Conservation (phyloP, 331 rosid species). For the Saraca asoca region DNA sequence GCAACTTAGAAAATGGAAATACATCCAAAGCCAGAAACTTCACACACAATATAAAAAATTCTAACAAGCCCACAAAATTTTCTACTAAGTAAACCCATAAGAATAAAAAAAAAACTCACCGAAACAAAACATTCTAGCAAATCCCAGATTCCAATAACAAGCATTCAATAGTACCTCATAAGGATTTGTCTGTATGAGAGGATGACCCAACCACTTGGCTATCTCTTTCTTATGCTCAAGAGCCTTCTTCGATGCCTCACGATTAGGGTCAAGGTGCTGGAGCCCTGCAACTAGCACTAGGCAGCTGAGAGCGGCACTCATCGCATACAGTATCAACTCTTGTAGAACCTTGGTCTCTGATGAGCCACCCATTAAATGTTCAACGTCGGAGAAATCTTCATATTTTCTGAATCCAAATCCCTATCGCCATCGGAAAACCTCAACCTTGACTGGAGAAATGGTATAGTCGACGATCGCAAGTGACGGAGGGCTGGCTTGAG, state of each 20-base stretch:
- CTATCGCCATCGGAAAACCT: conserved; percentile 51
- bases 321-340: conserved; percentile 77
- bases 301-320: conserved; percentile 90
- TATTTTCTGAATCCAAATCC: conserved; percentile 32
- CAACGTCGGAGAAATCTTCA: conserved; percentile 45
- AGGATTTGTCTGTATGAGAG: conserved; percentile 81
- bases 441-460: conserved; percentile 78
- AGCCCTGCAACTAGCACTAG: conserved; percentile 76
- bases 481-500: conserved; percentile 75
- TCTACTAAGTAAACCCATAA: too few species aligned
- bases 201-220: conserved; percentile 93
- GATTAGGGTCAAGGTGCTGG: conserved; percentile 88
- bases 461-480: conserved; percentile 77
- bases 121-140: background rate
- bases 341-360: conserved; percentile 75
- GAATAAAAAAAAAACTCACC: background rate
- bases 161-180: conserved; percentile 61
- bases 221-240: conserved; percentile 92
- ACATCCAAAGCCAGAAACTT: background rate
- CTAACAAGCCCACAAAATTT: background rate
- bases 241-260: conserved; percentile 80
- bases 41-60: background rate
- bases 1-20: background rate
- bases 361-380: conserved; percentile 55
- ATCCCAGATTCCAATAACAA: background rate